Evolutionary conservation across 257 asterid species (phyloP).

Genomic region (Rhazya stricta): DNA sequence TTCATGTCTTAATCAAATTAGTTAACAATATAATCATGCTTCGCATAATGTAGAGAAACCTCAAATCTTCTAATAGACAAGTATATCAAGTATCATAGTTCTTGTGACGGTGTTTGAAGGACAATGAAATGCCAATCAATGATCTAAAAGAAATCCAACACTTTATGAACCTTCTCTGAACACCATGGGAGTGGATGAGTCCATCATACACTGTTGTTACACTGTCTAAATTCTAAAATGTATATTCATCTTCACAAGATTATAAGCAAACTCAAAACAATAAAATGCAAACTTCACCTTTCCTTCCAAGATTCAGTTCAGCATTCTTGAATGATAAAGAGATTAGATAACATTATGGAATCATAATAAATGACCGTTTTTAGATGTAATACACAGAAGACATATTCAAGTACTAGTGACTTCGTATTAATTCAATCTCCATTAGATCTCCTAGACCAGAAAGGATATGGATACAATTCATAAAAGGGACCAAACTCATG

Average conservation of each 20-base stretch:
- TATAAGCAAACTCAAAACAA: background rate
- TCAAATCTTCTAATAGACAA: background rate
- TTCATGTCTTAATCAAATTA: background rate
- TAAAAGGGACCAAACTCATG: background rate
- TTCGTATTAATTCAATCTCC: background rate
- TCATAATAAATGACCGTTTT: background rate
- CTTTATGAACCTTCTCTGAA: background rate
- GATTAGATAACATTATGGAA: background rate
- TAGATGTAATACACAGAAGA: slow-evolving; percentile 2
- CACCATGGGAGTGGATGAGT: background rate
- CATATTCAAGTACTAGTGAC: background rate
- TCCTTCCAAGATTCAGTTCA: background rate
- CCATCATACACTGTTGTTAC: background rate
- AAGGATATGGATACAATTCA: background rate
- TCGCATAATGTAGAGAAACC: background rate
- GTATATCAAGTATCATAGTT: background rate
- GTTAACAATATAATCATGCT: background rate
- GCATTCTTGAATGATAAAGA: slow-evolving; percentile 1
- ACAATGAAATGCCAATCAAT: background rate
- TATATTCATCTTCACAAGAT: background rate
- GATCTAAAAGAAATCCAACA: background rate
- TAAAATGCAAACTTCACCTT: slow-evolving; percentile 25
- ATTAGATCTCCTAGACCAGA: slow-evolving; percentile 3
- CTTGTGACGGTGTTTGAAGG: background rate
- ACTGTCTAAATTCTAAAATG: background rate